Evolutionary conservation across 805 yeast species (phyloP), one percentile per base, ranked within the genome.

Genomic region (Wickerhamiella dianesei): DNA sequence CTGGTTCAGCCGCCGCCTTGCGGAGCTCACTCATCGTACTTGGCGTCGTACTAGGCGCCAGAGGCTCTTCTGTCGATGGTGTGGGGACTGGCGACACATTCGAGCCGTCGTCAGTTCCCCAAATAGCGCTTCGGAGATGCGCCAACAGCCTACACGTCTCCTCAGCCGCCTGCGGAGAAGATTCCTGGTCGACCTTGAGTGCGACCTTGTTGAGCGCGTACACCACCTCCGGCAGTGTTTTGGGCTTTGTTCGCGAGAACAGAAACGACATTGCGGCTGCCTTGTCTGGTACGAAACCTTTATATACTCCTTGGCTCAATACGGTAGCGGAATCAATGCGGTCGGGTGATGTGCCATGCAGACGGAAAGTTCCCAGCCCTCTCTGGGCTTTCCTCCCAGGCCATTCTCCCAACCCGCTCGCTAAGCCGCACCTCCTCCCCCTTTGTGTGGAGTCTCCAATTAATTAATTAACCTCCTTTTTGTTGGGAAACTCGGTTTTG

Each of bases 221-320:
- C 2, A 86, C 81, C 49, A 87, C 73, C 58, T 89, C 98, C 17
- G 75, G 75, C 2, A 96, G 94, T 1, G 95, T 79, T 63, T 86
- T 87, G 8, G 94, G 95, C 59, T 80, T 84, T 43, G 60, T 63
- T 59, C 95, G 74, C 54, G 86, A 83, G 72, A 92, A 89, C 56
- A 92, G 69, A 58, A 89, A 89, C 12, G 96, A 82, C 96, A 88
- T 86, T 45, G 16, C 20, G 20, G 14, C 14, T 43, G 21, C 6
- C 20, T 25, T 25, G 32, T 6, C 32, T 25, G 32, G 32, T 12
- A 6, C 12, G 32, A 6, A 25, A 25, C 32, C 32, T 12, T 25
- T 25, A 6, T 6, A 25, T 6, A 6, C 12, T 25, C 9, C 12
- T 25, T 25, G 12, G 12, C 32, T 25, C 9, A 25, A 25, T 6